Evolutionary conservation across 441 rosid genomes (phyloP), one percentile per base, ranked within the genome.

Genomic region (Lepidium campestre): DNA sequence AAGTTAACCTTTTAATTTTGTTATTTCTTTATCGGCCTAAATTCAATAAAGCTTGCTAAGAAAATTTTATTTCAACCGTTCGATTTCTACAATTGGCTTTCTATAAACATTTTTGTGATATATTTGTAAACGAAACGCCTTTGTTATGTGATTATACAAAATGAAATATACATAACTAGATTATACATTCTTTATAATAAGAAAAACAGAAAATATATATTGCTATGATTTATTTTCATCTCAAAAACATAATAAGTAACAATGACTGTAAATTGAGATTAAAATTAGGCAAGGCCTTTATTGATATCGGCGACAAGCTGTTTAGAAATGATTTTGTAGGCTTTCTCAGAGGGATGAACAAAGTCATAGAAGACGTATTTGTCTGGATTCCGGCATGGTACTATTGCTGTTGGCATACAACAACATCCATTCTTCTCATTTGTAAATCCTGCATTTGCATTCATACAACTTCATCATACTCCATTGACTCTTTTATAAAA

Each of bases 321-420:
- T 42, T 39, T 15, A 20, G 64, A 6, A 57, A 84, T 57, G n/a
- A 49, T 27, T 41, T 61, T 75, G 75, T 85, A 86, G 14, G 90
- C 78, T 70, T 58, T 72, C 64, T 86, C 89, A 1, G 90, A 74
- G 10, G 92, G 92, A 72, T 88, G 95, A 56, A 57, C 81, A 70
- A 88, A 81, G 72, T 88, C 90, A 79, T 83, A 87, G 47, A 85
- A 87, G 15, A 87, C 56, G 37, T 78, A 79, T 12, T 47, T 57
- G 0, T 86, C 74, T 6, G 44, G 73, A 36, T 78, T 59, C 1
- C 50, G 0, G 57, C 91, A 87, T n/a, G 75, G 75, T 64, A 64
- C 0, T 8, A 71, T 40, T 23, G 71, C 59, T 12, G 46, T 40
- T 18, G 17, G 15, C 75, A 57, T 71, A 76, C 77, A 7, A 42